These are phyloP conservation scores for Epichloe elymi DNA, from an alignment of 2,329 filamentous ascomycete species.

Conservation along the genomic window DNA sequence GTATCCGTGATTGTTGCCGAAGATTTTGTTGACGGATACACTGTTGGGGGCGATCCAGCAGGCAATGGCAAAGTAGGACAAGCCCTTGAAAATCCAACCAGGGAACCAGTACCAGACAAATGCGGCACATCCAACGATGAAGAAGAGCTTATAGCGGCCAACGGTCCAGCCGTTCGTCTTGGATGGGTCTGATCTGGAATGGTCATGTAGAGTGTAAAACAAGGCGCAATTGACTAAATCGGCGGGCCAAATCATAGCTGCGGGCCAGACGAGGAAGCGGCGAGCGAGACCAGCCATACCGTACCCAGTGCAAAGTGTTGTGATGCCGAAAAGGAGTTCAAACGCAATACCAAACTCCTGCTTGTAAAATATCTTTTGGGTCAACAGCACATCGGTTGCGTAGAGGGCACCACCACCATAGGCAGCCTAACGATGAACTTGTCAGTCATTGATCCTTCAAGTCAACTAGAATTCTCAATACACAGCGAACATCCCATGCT, in stretches of 20 bases:
- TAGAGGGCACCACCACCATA: slow-evolving; percentile 46
- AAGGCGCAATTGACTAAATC: slow-evolving; percentile 40
- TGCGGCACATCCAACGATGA: slow-evolving; percentile 39
- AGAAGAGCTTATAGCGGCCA: slow-evolving; percentile 50
- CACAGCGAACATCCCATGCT: neutral
- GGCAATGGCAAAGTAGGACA: slow-evolving; percentile 49
- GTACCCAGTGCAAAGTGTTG: slow-evolving; percentile 43
- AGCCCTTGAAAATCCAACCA: slow-evolving; percentile 47
- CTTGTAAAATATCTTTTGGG: slow-evolving; percentile 42
- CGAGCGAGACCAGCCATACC: slow-evolving; percentile 41
- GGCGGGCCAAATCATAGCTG: slow-evolving; percentile 45
- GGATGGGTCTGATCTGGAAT: slow-evolving; percentile 31
- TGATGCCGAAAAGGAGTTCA: slow-evolving; percentile 39
- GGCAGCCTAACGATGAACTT: slow-evolving; percentile 27
- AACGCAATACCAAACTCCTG: slow-evolving; percentile 42
- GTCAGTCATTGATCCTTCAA: neutral
- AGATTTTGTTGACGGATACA: slow-evolving; percentile 48
- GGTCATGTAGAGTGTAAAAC: slow-evolving; percentile 34
- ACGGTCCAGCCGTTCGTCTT: slow-evolving; percentile 48
- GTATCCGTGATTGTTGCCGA: slow-evolving; percentile 44
- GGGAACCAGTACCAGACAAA: slow-evolving; percentile 49
- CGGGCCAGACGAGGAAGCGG: slow-evolving; percentile 39
- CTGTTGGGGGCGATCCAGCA: slow-evolving; percentile 50
- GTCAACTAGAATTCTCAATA: neutral
- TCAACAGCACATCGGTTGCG: slow-evolving; percentile 35